A percentile compares a stretch with the other conserved stretches of the same genome.
These are phyloP conservation scores for Wallemia mellicola DNA, from an alignment of 1,284 basidiomycete species.

Conservation along the genomic window DNA sequence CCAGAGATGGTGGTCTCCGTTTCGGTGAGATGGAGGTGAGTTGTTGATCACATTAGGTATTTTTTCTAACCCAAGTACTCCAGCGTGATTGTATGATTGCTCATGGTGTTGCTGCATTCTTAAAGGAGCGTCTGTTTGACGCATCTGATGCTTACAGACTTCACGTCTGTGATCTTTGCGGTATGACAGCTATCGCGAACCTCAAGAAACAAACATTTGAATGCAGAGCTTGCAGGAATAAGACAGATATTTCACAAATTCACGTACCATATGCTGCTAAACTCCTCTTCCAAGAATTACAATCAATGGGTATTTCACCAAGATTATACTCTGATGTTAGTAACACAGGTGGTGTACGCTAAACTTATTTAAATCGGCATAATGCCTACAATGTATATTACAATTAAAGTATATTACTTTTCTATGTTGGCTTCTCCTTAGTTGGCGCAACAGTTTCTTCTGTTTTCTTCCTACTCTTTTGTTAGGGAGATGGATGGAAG, in stretches of 20 bases:
- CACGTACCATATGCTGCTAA: conserved; percentile 39
- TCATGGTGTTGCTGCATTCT: conserved; percentile 89
- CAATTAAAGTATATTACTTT: neutral
- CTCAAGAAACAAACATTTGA: conserved; percentile 27
- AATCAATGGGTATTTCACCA: conserved; percentile 9
- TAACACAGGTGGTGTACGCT: neutral
- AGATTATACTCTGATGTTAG: neutral
- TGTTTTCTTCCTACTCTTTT: neutral
- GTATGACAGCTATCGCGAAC: conserved; percentile 79
- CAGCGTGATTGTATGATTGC: conserved; percentile 96
- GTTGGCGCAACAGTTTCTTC: neutral
- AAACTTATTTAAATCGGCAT: neutral
- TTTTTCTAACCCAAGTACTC: neutral
- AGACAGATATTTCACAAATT: conserved; percentile 66
- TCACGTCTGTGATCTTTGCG: conserved; percentile 87
- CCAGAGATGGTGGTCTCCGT: conserved; percentile 88
- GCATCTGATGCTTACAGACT: conserved; percentile 58
- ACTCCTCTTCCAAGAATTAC: conserved; percentile 52
- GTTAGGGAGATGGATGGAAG: neutral
- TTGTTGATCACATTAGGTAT: neutral
- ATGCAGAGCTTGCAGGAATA: conserved; percentile 66
- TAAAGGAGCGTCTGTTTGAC: conserved; percentile 81
- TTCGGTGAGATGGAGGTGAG: conserved; percentile 94
- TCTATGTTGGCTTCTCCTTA: neutral
- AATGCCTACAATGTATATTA: neutral